phyloP scores from a whole-genome alignment of 225 moss, liverwort and hornwort species.

The Marchantia polymorpha region DNA sequence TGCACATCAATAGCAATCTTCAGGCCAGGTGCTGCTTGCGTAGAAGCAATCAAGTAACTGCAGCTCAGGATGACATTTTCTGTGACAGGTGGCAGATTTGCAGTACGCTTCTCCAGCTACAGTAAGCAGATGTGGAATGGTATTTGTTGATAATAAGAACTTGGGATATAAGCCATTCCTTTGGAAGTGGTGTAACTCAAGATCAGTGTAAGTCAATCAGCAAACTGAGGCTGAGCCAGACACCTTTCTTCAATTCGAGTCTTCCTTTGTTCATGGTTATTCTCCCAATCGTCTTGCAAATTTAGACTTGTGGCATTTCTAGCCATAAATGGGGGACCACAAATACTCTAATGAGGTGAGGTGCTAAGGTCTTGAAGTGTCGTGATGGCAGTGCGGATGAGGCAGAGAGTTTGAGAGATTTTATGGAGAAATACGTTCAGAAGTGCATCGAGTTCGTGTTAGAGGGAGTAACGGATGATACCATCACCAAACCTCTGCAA shows the following conservation, averaged over 20 bases:
- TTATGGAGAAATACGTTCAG: constrained; percentile 64
- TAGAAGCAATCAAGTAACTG: neutral
- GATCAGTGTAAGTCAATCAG: constrained; percentile 34
- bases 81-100: constrained; percentile 63
- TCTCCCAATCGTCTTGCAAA: too few relatives aligned
- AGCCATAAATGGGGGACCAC: too few relatives aligned
- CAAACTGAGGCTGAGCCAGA: too few relatives aligned
- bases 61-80: neutral
- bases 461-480: constrained; percentile 63
- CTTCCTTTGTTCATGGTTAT: too few relatives aligned
- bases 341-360: neutral
- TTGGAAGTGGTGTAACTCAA: constrained; percentile 76
- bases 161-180: constrained; percentile 75
- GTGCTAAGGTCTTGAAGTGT: neutral
- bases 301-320: too few relatives aligned
- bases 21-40: too few relatives aligned
- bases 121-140: constrained; percentile 87
- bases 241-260: too few relatives aligned
- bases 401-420: constrained; percentile 47
- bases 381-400: constrained; percentile 53
- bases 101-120: constrained; percentile 92
- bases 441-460: constrained; percentile 67
- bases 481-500: constrained; percentile 68
- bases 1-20: too few relatives aligned
- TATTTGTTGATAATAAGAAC: constrained; percentile 78